Base-by-base conservation (phyloP, 768 basidiomycete genomes). In the Hemileccinum rubropunctum region DNA sequence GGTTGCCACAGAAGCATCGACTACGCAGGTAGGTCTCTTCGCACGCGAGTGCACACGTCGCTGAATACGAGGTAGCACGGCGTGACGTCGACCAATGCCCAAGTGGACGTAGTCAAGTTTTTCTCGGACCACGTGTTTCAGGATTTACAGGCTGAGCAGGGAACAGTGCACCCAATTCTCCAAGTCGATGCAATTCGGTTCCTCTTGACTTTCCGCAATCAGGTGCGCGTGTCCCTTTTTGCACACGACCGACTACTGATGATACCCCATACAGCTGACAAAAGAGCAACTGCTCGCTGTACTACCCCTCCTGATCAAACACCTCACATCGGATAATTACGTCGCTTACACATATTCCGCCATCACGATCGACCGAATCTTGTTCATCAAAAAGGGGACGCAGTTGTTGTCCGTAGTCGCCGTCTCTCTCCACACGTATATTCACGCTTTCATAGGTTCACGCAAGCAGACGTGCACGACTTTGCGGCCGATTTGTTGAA, bases 171-270 rank as follows among this genome's bases (percentile, higher is more conserved):
- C 61, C 89, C 94, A 2, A 91, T 98, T 58, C 75, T 99, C 37
- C 91, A 95, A 62, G 94, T 95, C 23, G 94, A 98, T 67, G 94
- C 95, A 9, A 98, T 98, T 67, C 86, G 93, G 42, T 98, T 92
- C 74, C 70, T 98, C 44, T 77, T 91, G 62, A 95, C 92, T 0
- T 98, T 99, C 80, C 77, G 95, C n/a, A 92, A 93, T 62, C 95
- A 97, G 74, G 94, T 91, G 74, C 60, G 15, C 27, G 11, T 41
- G 11, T 35, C 57, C 10, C 8, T 13, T 28, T 4, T 11, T 13
- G 30, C 27, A 14, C 17, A 37, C 15, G 21, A 46, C 38, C 45
- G 13, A 34, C 14, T 21, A 50, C 23, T 17, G 36, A 34, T n/a
- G 20, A 43, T 11, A 34, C 34, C 26, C 12, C 11, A 13, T 40